Conservation (phyloP, 2,329 filamentous ascomycete genomes). For the Fusarium praegraminearum region DNA sequence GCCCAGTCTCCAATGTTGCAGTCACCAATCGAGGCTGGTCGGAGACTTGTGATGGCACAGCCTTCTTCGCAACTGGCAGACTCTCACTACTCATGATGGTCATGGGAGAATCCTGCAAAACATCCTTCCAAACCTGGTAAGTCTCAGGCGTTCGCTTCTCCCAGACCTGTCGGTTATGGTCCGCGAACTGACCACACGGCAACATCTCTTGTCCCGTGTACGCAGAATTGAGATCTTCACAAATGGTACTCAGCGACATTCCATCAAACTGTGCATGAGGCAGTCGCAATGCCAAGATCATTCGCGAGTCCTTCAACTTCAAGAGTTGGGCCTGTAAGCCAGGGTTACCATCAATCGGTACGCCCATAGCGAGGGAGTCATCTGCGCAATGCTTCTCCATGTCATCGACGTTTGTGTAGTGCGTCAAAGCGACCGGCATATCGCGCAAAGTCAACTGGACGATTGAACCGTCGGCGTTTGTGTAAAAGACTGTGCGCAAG, state of each 20-base stretch:
- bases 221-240: conserved; percentile 1
- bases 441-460: neutral
- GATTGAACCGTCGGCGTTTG: neutral
- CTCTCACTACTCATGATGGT: neutral
- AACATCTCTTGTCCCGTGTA: neutral
- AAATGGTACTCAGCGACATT: conserved; percentile 4
- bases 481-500: conserved; percentile 6
- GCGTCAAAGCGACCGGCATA: neutral
- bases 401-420: neutral
- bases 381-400: neutral
- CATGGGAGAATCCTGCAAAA: neutral
- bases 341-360: neutral
- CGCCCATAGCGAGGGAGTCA: neutral
- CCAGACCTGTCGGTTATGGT: neutral
- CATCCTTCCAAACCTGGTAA: conserved; percentile 2
- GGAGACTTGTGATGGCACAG: neutral
- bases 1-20: neutral
- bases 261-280: conserved; percentile 15
- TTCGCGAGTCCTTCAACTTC: neutral
- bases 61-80: neutral
- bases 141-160: neutral
- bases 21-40: neutral
- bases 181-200: conserved; percentile 6
- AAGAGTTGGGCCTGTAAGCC: conserved; percentile 1
- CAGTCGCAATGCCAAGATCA: neutral